These are phyloP conservation scores for Colletotrichum echinochloae DNA, from an alignment of 2,329 filamentous ascomycete species.

Conservation along the genomic window DNA sequence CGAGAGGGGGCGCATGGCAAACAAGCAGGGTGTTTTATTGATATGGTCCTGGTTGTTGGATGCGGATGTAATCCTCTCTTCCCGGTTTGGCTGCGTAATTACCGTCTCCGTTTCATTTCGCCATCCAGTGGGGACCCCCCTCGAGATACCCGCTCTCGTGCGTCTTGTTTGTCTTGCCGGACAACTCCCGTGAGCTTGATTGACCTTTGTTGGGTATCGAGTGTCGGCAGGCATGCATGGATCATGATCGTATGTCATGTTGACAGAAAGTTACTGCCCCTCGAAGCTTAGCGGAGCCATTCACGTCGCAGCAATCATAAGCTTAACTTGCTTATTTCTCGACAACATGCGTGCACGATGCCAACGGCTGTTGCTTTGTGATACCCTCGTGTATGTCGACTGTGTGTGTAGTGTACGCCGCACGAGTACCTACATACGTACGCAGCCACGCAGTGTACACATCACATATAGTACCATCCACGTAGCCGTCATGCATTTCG, in stretches of 20 bases:
- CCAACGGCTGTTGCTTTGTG: no score
- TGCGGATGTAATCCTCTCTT: slow-evolving; percentile 13
- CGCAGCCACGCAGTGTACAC: no score
- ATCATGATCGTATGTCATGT: no score
- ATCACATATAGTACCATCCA: no score
- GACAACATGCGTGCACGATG: no score
- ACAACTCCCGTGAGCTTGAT: slow-evolving; percentile 6
- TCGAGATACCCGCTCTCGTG: not conserved
- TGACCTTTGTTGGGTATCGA: no score
- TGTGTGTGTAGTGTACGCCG: no score
- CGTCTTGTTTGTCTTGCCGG: no score
- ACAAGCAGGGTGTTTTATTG: slow-evolving; percentile 25
- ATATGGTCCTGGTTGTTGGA: slow-evolving; percentile 18
- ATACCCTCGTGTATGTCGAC: not conserved
- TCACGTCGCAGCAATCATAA: no score
- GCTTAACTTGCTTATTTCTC: not conserved
- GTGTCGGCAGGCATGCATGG: not conserved
- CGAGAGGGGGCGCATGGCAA: slow-evolving; percentile 16
- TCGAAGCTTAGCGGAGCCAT: not conserved
- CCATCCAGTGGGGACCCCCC: slow-evolving; percentile 1
- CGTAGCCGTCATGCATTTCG: not conserved
- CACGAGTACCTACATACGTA: no score
- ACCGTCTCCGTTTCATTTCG: slow-evolving; percentile 22
- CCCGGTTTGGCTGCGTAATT: slow-evolving; percentile 13
- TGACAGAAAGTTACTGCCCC: no score